Percentiles rank a stretch among this genome's conserved stretches.
These are phyloP conservation scores for Chalaropsis ovoidea DNA, from an alignment of 2,329 filamentous ascomycete genomes.

Conservation along the genomic window DNA sequence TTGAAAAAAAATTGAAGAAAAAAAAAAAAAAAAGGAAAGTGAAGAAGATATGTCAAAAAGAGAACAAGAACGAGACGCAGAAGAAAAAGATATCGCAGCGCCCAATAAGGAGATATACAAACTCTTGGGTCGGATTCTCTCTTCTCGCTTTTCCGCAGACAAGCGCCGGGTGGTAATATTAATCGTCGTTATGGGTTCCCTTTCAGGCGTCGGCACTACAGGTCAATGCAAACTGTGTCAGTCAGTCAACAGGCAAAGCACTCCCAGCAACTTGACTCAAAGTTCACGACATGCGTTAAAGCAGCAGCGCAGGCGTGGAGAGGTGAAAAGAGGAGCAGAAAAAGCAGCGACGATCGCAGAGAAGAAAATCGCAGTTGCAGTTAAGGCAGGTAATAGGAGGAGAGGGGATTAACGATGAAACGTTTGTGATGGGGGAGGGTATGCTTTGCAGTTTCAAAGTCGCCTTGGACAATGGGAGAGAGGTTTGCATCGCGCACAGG, in stretches of 20 bases:
- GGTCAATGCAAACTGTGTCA: constrained; percentile 1
- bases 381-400: neutral
- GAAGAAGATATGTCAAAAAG: neutral
- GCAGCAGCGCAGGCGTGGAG: neutral
- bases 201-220: constrained; percentile 7
- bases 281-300: constrained; percentile 1
- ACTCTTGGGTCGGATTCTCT: neutral
- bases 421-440: neutral
- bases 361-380: neutral
- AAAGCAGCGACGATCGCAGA: neutral
- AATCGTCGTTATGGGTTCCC: constrained; percentile 5
- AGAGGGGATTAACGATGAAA: constrained; percentile 11
- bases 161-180: constrained; percentile 1
- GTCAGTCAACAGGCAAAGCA: neutral
- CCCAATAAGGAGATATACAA: neutral
- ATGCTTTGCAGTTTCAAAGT: constrained; percentile 12
- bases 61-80: neutral
- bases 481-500: neutral
- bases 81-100: constrained; percentile 7
- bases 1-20: neutral
- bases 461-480: neutral
- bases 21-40: neutral
- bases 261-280: constrained; percentile 5
- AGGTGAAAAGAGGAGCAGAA: neutral
- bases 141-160: neutral